Conservation (phyloP, 176 grass and related monocot genomes). For the Carex littledalei region DNA sequence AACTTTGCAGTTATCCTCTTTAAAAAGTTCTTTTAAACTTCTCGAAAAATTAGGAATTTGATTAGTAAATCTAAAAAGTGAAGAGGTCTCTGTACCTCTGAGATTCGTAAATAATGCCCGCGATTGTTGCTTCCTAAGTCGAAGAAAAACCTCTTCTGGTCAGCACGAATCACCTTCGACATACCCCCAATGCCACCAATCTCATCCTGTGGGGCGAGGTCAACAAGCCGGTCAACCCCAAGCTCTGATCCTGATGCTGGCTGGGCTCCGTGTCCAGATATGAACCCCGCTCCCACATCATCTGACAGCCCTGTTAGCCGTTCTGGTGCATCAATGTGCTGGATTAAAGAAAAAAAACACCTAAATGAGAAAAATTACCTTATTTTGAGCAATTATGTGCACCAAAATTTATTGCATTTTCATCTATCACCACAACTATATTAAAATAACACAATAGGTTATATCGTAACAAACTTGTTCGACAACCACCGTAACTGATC, state of each 20-base stretch:
- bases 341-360: conserved; percentile 33
- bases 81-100: conserved; percentile 42
- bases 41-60: background rate
- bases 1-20: background rate
- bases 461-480: background rate
- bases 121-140: conserved; percentile 93
- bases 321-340: conserved; percentile 82
- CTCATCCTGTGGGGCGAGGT: conserved; percentile 76
- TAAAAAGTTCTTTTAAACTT: background rate
- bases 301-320: conserved; percentile 80
- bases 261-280: conserved; percentile 76
- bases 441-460: background rate
- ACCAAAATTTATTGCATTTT: background rate
- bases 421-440: background rate
- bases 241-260: conserved; percentile 59
- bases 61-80: background rate
- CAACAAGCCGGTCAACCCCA: conserved; percentile 70
- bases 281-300: conserved; percentile 98
- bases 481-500: background rate
- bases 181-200: conserved; percentile 59
- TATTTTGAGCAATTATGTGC: background rate
- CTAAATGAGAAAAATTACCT: background rate
- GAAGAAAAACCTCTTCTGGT: conserved; percentile 99
- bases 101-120: conserved; percentile 94
- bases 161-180: conserved; percentile 95